Percentiles rank a stretch among this genome's conserved stretches.
Evolutionary conservation across 305 asterid species (phyloP).

Genomic region (Fraxinus paxiana): DNA sequence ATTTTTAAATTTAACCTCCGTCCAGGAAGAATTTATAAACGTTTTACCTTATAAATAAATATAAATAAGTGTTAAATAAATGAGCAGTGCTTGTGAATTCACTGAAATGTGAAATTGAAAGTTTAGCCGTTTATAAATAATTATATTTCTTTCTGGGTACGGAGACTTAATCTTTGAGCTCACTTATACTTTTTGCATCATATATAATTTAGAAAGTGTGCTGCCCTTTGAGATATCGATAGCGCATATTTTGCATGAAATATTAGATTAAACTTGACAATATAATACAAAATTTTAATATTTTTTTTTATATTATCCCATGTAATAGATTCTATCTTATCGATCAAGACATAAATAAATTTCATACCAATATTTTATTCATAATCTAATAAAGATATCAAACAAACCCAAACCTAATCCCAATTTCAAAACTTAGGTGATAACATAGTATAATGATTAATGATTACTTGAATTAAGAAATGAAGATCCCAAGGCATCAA

Average conservation of each 20-base stretch:
- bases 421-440: not conserved
- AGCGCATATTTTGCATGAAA: not conserved
- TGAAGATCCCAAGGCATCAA: not conserved
- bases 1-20: not conserved
- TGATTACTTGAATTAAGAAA: not conserved
- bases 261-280: too few species aligned
- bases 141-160: too few species aligned
- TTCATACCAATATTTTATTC: not conserved
- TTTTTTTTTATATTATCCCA: not conserved
- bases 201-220: too few species aligned
- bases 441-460: not conserved
- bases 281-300: too few species aligned
- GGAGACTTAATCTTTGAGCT: not conserved
- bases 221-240: not conserved
- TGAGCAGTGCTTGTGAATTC: too few species aligned
- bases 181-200: not conserved
- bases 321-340: not conserved
- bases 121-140: too few species aligned
- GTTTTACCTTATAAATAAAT: too few species aligned
- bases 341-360: not conserved
- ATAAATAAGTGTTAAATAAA: too few species aligned
- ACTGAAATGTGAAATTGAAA: too few species aligned
- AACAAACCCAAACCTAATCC: not conserved
- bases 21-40: too few species aligned
- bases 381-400: not conserved